Base-by-base conservation (phyloP, 2,329 filamentous ascomycete genomes). In the Penicillium sp. region DNA sequence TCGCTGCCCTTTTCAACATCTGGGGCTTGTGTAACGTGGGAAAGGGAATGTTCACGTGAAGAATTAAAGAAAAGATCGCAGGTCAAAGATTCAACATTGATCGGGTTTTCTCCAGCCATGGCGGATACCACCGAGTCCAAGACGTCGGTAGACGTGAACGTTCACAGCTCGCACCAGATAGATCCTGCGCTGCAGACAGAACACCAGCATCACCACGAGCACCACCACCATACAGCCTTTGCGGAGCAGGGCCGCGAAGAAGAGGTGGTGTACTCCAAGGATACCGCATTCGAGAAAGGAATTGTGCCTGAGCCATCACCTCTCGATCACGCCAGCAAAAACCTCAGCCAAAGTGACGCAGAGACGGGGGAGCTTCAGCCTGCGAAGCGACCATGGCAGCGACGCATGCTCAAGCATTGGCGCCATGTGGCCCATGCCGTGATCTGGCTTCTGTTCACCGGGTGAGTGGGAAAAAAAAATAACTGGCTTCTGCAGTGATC, bases 371-470 rank as follows among this genome's bases (percentile, higher is more conserved):
- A 60, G 49, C 64, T 29, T 45, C 65, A 57, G 58, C 70, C 66
- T 24, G 54, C 51, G 43, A 69, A 58, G 43, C 58, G 69, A 54
- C 49, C 60, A 39, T 66, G 62, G 59, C 52, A 63, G 49, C 65
- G 59, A 6, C 67, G 63, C 9, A 54, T 59, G 36, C 23, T 52
- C 16, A 70, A 66, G 47, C 66, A 71, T 33, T 56, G 55, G 61
- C 57, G 60, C 36, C 65, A 61, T 66, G 58, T 78, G 42, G 66
- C 76, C 42, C 81, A 84, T 67, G 56, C 78, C 31, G 64, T 70
- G 42, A 71, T 79, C 48, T 81, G 71, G 73, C 56, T 76, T 18
- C 54, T 81, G 49, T 81, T 82, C 63, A 82, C 80, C 47, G 79
- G 79, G 79, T 82, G 70, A 70, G 75, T 72, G 47, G 45, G 21